These are phyloP conservation scores for Fraxinus velutina DNA, from an alignment of 305 asterid species.

Conservation along the genomic window DNA sequence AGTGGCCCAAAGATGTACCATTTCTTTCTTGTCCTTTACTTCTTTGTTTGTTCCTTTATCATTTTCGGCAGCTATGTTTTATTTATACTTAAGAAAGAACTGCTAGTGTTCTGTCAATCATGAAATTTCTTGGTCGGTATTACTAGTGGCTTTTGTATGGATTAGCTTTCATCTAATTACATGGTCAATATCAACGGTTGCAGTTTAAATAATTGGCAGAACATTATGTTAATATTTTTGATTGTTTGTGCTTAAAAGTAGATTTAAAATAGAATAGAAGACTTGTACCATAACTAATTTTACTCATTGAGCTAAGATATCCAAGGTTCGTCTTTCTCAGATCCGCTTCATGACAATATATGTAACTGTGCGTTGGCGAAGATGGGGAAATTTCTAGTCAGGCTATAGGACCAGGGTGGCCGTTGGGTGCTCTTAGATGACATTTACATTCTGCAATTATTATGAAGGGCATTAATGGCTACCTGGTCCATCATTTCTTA, in stretches of 20 bases:
- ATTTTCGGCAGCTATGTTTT: constrained; percentile 13
- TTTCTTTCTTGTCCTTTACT: constrained; percentile 20
- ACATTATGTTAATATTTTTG: background rate
- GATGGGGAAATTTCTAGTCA: constrained; percentile 1
- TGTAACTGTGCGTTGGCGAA: constrained; percentile 14
- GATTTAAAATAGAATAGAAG: constrained; percentile 1
- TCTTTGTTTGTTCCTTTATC: constrained; percentile 2
- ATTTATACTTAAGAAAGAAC: constrained; percentile 5
- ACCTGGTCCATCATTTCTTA: constrained; percentile 23
- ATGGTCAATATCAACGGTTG: background rate
- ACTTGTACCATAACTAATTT: background rate
- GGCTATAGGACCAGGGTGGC: background rate
- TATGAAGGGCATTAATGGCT: background rate
- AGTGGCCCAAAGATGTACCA: constrained; percentile 97
- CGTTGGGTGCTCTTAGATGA: background rate
- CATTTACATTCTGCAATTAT: background rate
- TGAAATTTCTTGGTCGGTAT: constrained; percentile 9
- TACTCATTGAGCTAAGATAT: background rate
- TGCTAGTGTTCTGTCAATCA: background rate
- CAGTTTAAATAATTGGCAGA: constrained; percentile 2
- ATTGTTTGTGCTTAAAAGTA: constrained; percentile 2
- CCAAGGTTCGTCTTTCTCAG: constrained; percentile 8
- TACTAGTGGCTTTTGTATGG: background rate
- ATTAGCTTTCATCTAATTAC: background rate
- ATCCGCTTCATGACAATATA: constrained; percentile 3